Base-by-base conservation (phyloP, 2,329 filamentous ascomycete species). In the Exophiala calicioides region DNA sequence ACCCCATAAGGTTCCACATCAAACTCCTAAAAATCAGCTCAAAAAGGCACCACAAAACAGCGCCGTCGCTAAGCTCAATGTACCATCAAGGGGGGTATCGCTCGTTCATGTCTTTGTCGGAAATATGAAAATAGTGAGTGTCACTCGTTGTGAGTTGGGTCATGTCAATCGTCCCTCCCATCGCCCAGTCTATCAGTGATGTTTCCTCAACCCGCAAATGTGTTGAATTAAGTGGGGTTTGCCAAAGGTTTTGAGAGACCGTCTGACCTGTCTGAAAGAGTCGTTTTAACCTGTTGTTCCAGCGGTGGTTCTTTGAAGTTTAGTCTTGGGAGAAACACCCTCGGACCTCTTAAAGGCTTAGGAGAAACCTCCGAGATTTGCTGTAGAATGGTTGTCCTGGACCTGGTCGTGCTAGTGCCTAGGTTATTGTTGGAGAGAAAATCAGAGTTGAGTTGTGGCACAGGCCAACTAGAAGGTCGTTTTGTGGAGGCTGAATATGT, bases 401-500 rank as follows among this genome's bases (percentile, higher is more conserved):
- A 36, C 20, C 35, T 34, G 24, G 13, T 18, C 12, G 35, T 44
- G 12, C 26, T 19, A 21, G 33, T 40, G 40, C 40, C 18, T 10
- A 44, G 33, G n/a, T 35, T 31, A n/a, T 39, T 41, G 9, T 27
- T 34, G 24, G 34, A 21, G 27, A 44, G 29, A 9, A 32, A 13
- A 4, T 47, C 34, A 16, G 44, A 37, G 16, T 52, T 38, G 34
- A 53, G 36, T 12, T 39, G 44, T 34, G 31, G 42, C 15, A 34
- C 8, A 15, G 45, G 50, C 33, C 46, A 42, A 39, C 27, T 49
- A 19, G 37, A 23, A 12, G 45, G 41, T 15, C 19, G 38, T 33
- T 24, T 27, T 45, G 37, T 13, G 27, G 37, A 21, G 32, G 16
- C 27, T 43, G 45, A 36, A 7, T 9, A 26, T 23, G 45, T 37